phyloP scores from a whole-genome alignment of 1,284 basidiomycete genomes.

The Mycosarcoma maydis region DNA sequence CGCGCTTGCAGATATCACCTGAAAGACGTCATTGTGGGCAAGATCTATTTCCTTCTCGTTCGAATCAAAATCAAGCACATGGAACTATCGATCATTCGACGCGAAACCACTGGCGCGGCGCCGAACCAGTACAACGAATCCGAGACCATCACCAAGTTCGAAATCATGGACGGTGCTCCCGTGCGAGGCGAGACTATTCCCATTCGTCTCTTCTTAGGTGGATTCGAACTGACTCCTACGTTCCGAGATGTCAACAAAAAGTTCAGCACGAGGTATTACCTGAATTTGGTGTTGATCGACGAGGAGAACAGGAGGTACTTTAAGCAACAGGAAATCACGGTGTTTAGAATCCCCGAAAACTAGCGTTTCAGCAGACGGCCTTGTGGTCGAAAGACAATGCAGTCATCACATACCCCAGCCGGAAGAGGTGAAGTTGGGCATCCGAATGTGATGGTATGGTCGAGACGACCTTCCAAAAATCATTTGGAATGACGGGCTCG shows the following conservation, averaged over 20 bases:
- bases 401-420: slow-evolving; percentile 3
- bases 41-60: slow-evolving; percentile 98
- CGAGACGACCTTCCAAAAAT: no score
- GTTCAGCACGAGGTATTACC: slow-evolving; percentile 93
- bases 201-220: slow-evolving; percentile 95
- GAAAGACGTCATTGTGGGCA: slow-evolving; percentile 98
- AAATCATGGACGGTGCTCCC: slow-evolving; percentile 79
- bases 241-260: slow-evolving; percentile 99
- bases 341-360: slow-evolving; percentile 54
- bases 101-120: slow-evolving; percentile 86
- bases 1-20: slow-evolving; percentile 84
- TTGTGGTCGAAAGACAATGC: no score
- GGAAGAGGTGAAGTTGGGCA: no score
- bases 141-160: slow-evolving; percentile 99
- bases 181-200: slow-evolving; percentile 98
- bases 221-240: slow-evolving; percentile 97
- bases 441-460: no score
- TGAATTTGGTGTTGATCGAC: slow-evolving; percentile 92
- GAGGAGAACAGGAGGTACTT: slow-evolving; percentile 96
- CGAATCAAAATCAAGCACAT: slow-evolving; percentile 99
- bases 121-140: slow-evolving; percentile 99
- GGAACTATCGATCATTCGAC: slow-evolving; percentile 96
- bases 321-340: slow-evolving; percentile 71
- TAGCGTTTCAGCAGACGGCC: not conserved
- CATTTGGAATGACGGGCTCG: no score